Evolutionary conservation across 2,329 filamentous ascomycete species (phyloP).

Genomic region (Aspergillus uvarum): DNA sequence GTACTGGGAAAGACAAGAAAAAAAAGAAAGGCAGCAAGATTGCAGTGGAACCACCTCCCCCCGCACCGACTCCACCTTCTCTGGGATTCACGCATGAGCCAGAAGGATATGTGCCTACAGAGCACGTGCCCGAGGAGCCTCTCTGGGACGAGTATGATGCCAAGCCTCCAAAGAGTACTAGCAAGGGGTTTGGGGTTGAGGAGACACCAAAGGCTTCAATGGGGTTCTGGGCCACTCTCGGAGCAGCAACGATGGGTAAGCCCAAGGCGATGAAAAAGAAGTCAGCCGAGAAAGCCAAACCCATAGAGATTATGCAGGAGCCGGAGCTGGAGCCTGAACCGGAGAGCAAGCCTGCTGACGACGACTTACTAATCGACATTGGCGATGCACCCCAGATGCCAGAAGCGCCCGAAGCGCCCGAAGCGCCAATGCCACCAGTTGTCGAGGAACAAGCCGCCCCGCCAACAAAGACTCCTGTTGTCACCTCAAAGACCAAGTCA

Average conservation of each 20-base stretch:
- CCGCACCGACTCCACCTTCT: slow-evolving; percentile 49
- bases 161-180: slow-evolving; percentile 38
- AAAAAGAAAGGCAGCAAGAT: slow-evolving; percentile 49
- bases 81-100: slow-evolving; percentile 45
- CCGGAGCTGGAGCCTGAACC: slow-evolving; percentile 15
- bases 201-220: slow-evolving; percentile 40
- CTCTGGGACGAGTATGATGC: slow-evolving; percentile 40
- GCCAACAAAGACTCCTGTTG: slow-evolving; percentile 38
- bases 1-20: slow-evolving; percentile 48
- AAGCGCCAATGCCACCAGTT: slow-evolving; percentile 36
- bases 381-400: slow-evolving; percentile 31
- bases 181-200: slow-evolving; percentile 38
- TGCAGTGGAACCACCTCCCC: slow-evolving; percentile 46
- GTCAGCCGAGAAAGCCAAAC: slow-evolving; percentile 47
- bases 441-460: slow-evolving; percentile 44
- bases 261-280: slow-evolving; percentile 47
- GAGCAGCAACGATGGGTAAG: slow-evolving; percentile 38
- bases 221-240: slow-evolving; percentile 48
- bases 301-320: slow-evolving; percentile 28
- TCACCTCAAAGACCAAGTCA: slow-evolving; percentile 41
- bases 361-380: slow-evolving; percentile 38
- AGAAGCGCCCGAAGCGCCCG: slow-evolving; percentile 33
- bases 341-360: slow-evolving; percentile 11
- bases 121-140: slow-evolving; percentile 35
- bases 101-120: slow-evolving; percentile 21